Evolutionary conservation across 2,329 filamentous ascomycete genomes (phyloP), one percentile per base, ranked within the genome.

Genomic region (Cladophialophora yegresii): DNA sequence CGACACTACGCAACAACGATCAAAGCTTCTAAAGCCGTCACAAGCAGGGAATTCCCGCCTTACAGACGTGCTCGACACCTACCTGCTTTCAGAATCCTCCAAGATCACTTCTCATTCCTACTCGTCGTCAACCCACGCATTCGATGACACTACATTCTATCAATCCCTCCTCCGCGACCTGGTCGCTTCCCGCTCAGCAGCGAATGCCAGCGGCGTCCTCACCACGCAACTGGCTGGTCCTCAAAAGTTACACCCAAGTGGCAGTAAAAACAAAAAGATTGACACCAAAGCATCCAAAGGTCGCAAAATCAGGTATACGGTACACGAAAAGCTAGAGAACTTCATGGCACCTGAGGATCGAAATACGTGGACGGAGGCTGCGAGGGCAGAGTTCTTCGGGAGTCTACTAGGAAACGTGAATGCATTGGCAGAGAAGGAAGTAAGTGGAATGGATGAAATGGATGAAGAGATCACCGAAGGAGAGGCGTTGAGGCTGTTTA

Each of bases 241-340:
- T 5, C 74, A 76, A 8, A 73, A 74, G 32, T 72, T 77, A 16
- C 77, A 80, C 58, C 73, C 75, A 3, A 72, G 78, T 2, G 79
- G 79, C 3, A 79, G 79, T 76, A 76, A 76, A 54, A 77, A 79
- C 67, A 96, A 93, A 81, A 89, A 90, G 78, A 90, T 98, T 4
- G 95, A 99, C 76, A 93, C 93, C 22, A 95, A 93, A 75, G 95
- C 95, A 0, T 96, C 91, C 75, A 98, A 98, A 78, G 95, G 95
- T 5, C 83, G 95, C 56, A 97, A 97, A 80, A 85, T 99, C 84
- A 85, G 92, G 45, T 99, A 93, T 78, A 95, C 91, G 16, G 92
- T 97, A 53, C 93, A 98, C 74, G 93, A 98, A 80, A 98, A 98
- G 81, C 78, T 99, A 73, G 91, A 96, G 79, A 97, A 97, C 77